Conservation (phyloP, 2,329 filamentous ascomycete genomes). For the Fusarium musae region DNA sequence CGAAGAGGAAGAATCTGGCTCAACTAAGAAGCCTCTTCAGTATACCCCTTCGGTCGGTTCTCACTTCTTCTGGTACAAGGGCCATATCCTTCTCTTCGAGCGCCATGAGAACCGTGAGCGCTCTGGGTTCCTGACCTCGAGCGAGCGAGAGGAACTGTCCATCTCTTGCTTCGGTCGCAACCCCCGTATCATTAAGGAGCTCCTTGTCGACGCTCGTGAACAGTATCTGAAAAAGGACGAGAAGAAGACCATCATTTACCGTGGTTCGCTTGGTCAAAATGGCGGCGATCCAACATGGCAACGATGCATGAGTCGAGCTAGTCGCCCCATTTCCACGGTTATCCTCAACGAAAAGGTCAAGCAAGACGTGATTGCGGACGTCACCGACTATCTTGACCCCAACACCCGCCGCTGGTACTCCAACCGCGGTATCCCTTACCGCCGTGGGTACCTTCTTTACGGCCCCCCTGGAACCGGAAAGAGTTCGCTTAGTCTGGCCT, state of each 20-base stretch:
- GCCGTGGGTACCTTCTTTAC: constrained; percentile 83
- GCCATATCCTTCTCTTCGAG: constrained; percentile 67
- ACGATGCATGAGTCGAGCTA: constrained; percentile 69
- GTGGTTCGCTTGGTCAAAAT: constrained; percentile 59
- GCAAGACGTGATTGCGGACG: constrained; percentile 67
- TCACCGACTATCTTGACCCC: constrained; percentile 71
- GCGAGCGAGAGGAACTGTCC: constrained; percentile 67
- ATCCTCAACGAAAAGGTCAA: constrained; percentile 72
- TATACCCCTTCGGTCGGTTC: constrained; percentile 76
- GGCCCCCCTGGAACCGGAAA: constrained; percentile 86
- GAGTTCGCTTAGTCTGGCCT: constrained; percentile 75
- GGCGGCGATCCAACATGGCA: constrained; percentile 64
- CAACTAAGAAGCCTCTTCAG: constrained; percentile 60
- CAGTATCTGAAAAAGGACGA: constrained; percentile 68
- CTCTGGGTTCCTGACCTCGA: constrained; percentile 52
- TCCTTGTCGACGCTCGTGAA: constrained; percentile 68
- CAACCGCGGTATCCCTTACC: constrained; percentile 85
- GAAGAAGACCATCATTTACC: constrained; percentile 73
- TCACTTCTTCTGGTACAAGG: constrained; percentile 76
- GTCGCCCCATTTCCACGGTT: constrained; percentile 72
- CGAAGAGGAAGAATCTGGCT: constrained; percentile 54
- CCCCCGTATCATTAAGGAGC: constrained; percentile 69
- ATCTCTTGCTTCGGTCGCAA: constrained; percentile 71
- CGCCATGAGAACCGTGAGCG: constrained; percentile 61
- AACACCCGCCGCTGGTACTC: constrained; percentile 80